These are phyloP conservation scores for Ogataea methanolica DNA, from an alignment of 805 yeast genomes.

Conservation along the genomic window DNA sequence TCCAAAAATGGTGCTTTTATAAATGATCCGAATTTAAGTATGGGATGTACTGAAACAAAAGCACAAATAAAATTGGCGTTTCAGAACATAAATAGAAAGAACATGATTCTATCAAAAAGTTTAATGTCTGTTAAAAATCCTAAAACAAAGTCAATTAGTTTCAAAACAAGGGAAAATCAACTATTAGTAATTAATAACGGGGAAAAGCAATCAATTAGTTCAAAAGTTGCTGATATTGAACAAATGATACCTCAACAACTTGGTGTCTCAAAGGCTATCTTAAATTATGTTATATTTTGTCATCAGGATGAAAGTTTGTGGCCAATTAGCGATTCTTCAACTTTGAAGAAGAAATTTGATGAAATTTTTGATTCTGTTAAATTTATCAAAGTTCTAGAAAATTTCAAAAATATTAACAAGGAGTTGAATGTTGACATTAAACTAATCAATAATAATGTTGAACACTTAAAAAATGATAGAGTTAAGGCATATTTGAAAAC, in stretches of 20 bases:
- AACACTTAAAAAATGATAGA: slow-evolving; percentile 69
- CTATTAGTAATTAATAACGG: slow-evolving; percentile 61
- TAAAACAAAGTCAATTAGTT: slow-evolving; percentile 46
- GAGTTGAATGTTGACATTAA: slow-evolving; percentile 74
- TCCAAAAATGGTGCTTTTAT: slow-evolving; percentile 94
- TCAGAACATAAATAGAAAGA: slow-evolving; percentile 61
- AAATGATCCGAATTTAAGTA: slow-evolving; percentile 78
- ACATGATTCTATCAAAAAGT: slow-evolving; percentile 83
- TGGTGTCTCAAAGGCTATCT: slow-evolving; percentile 83
- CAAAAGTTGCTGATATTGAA: slow-evolving; percentile 83
- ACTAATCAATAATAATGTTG: slow-evolving; percentile 71
- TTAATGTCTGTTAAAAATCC: slow-evolving; percentile 69
- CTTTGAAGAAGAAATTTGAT: slow-evolving; percentile 86
- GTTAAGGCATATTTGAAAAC: slow-evolving; percentile 62
- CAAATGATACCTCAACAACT: slow-evolving; percentile 71
- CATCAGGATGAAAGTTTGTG: slow-evolving; percentile 96
- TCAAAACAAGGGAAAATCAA: slow-evolving; percentile 91
- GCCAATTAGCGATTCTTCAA: slow-evolving; percentile 93
- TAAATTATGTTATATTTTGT: slow-evolving; percentile 92
- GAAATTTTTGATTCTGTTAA: slow-evolving; percentile 95
- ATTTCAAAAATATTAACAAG: slow-evolving; percentile 68
- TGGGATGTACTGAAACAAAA: slow-evolving; percentile 65
- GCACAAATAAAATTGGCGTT: slow-evolving; percentile 92
- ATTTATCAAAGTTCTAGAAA: slow-evolving; percentile 85
- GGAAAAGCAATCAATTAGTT: slow-evolving; percentile 68